Conservation (phyloP, 2,329 filamentous ascomycete genomes). For the Nemania abortiva region DNA sequence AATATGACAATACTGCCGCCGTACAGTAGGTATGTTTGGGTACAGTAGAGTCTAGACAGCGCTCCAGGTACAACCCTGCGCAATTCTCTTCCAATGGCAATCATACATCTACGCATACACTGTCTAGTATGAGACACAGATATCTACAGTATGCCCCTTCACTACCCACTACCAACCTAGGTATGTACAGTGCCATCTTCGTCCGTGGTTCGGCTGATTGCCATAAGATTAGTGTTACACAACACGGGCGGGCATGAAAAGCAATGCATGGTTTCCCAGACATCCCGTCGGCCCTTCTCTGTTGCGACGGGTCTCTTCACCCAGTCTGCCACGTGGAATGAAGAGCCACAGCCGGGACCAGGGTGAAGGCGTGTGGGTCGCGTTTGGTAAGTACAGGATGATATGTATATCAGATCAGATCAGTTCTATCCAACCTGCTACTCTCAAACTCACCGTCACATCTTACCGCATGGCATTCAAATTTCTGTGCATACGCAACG, state of each 20-base stretch:
- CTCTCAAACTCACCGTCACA: not conserved
- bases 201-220: conserved; percentile 11
- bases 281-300: conserved; percentile 4
- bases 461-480: conserved; percentile 20
- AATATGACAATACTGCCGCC: not conserved
- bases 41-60: no score
- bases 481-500: conserved; percentile 15
- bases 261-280: conserved; percentile 10
- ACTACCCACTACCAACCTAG: conserved; percentile 3
- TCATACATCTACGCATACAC: conserved; percentile 1
- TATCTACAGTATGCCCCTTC: conserved; percentile 13
- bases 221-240: conserved; percentile 23
- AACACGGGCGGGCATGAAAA: conserved; percentile 8
- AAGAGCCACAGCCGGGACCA: conserved; percentile 30
- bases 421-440: not conserved
- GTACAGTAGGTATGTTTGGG: no score
- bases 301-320: conserved; percentile 24
- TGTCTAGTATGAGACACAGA: conserved; percentile 19
- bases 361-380: conserved; percentile 30
- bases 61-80: not conserved
- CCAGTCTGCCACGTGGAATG: conserved; percentile 36
- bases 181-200: conserved; percentile 4
- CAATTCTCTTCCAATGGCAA: conserved; percentile 27
- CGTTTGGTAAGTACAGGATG: conserved; percentile 12
- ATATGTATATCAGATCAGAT: conserved; percentile 25